A percentile compares a stretch with the other conserved stretches of the same genome.
Evolutionary conservation across 345 rosid species (phyloP).

Genomic region (Noccaea caerulescens): DNA sequence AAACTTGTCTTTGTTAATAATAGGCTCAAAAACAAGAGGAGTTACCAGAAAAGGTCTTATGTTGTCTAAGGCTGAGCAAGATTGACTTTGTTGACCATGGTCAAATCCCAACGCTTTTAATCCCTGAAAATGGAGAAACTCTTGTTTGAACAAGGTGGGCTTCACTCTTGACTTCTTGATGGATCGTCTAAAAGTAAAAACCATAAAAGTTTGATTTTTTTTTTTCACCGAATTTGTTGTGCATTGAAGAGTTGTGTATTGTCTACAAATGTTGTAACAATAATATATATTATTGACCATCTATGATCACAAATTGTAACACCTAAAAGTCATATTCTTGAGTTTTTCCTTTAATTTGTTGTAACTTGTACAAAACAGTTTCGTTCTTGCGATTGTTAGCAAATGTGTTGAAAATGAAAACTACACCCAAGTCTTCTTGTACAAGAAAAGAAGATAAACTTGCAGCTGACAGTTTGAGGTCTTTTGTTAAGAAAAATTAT

Average conservation of each 20-base stretch:
- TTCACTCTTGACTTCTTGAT: background rate
- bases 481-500: too few relatives aligned
- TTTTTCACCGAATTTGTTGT: slow-evolving; percentile 18
- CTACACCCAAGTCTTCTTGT: too few relatives aligned
- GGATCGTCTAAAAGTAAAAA: background rate
- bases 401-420: too few relatives aligned
- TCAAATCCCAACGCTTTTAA: slow-evolving; percentile 66
- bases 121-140: slow-evolving; percentile 47
- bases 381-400: background rate
- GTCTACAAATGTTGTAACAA: slow-evolving; percentile 20
- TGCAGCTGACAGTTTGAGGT: too few relatives aligned
- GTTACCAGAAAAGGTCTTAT: slow-evolving; percentile 74
- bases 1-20: slow-evolving; percentile 35
- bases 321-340: background rate
- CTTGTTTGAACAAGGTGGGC: slow-evolving; percentile 9
- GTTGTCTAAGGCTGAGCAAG: slow-evolving; percentile 83
- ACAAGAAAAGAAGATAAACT: too few relatives aligned
- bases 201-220: background rate
- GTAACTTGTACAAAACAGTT: background rate
- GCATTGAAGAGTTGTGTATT: slow-evolving; percentile 23
- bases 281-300: background rate
- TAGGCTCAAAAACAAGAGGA: slow-evolving; percentile 86
- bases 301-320: background rate
- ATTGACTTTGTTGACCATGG: slow-evolving; percentile 72
- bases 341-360: background rate